Percentiles rank a stretch among this genome's conserved stretches.
These are phyloP conservation scores for Closterium sp. DNA, from an alignment of 139 green algal genomes.

Conservation along the genomic window DNA sequence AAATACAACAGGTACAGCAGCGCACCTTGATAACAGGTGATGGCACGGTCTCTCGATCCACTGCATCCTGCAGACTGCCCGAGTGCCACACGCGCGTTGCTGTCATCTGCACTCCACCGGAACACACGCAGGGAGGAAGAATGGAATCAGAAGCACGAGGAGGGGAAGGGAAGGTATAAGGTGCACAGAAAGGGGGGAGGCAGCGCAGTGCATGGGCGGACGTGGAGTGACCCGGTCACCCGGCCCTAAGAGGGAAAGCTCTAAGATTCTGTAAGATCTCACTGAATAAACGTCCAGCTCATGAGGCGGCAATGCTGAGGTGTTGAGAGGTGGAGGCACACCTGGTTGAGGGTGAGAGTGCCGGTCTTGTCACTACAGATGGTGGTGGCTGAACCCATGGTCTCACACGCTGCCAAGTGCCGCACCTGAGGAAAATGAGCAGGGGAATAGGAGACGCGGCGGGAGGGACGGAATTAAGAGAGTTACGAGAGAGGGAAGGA, in stretches of 20 bases:
- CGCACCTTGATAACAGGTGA: no score
- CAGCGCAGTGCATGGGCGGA: no score
- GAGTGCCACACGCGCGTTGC: neutral
- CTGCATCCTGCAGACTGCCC: neutral
- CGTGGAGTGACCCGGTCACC: no score
- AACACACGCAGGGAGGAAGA: neutral
- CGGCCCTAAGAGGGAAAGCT: no score
- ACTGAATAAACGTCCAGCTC: no score
- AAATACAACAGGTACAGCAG: no score
- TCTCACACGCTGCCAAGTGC: constrained; percentile 82
- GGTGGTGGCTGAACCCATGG: constrained; percentile 94
- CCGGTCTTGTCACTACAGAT: constrained; percentile 98
- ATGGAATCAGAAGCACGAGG: no score
- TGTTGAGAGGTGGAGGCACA: constrained; percentile 52
- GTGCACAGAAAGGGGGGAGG: no score
- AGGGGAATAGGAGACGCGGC: neutral
- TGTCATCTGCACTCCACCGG: neutral
- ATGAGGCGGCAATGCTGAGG: no score
- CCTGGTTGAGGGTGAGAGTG: constrained; percentile 94
- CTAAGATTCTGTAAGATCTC: no score
- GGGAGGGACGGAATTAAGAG: neutral
- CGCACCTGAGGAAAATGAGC: constrained; percentile 57
- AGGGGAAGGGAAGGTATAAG: neutral
- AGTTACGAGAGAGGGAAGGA: neutral
- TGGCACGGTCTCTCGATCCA: neutral